Evolutionary conservation across 2,329 filamentous ascomycete genomes (phyloP).

Genomic region (Trichoderma breve): DNA sequence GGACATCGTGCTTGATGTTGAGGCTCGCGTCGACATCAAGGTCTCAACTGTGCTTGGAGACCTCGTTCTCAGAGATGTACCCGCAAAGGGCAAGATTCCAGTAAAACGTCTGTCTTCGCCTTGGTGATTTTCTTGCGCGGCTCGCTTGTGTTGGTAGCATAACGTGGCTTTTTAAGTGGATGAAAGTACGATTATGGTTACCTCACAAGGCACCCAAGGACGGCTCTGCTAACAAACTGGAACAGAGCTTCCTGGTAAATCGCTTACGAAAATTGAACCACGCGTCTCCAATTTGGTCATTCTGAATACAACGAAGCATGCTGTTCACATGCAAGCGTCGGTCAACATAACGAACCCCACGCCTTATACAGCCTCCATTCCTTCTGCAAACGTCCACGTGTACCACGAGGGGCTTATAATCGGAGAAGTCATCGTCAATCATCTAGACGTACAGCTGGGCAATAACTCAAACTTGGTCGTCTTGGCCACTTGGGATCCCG

Average conservation of each 20-base stretch:
- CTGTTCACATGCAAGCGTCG: slow-evolving; percentile 66
- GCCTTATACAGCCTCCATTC: slow-evolving; percentile 77
- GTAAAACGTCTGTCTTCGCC: slow-evolving; percentile 85
- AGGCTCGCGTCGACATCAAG: slow-evolving; percentile 78
- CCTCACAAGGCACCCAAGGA: slow-evolving; percentile 24
- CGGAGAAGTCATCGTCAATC: slow-evolving; percentile 67
- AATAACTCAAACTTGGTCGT: slow-evolving; percentile 69
- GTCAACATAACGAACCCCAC: slow-evolving; percentile 91
- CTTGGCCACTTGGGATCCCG: slow-evolving; percentile 72
- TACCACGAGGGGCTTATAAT: slow-evolving; percentile 70
- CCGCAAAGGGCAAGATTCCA: slow-evolving; percentile 79
- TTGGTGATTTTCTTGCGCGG: slow-evolving; percentile 33
- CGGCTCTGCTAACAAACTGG: slow-evolving; percentile 34
- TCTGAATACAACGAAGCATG: slow-evolving; percentile 67
- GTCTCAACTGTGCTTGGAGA: slow-evolving; percentile 78
- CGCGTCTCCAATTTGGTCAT: slow-evolving; percentile 71
- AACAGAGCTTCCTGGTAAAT: slow-evolving; percentile 58
- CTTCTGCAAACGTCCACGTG: slow-evolving; percentile 74
- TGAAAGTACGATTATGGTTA: slow-evolving; percentile 15
- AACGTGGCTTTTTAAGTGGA: slow-evolving; percentile 22
- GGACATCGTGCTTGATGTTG: slow-evolving; percentile 68
- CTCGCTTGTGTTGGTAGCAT: slow-evolving; percentile 29
- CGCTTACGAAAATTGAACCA: slow-evolving; percentile 51
- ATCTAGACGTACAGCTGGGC: slow-evolving; percentile 64
- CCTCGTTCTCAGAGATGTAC: slow-evolving; percentile 78